Evolutionary conservation across 441 rosid genomes (phyloP).

Genomic region (Gossypium schwendimanii): DNA sequence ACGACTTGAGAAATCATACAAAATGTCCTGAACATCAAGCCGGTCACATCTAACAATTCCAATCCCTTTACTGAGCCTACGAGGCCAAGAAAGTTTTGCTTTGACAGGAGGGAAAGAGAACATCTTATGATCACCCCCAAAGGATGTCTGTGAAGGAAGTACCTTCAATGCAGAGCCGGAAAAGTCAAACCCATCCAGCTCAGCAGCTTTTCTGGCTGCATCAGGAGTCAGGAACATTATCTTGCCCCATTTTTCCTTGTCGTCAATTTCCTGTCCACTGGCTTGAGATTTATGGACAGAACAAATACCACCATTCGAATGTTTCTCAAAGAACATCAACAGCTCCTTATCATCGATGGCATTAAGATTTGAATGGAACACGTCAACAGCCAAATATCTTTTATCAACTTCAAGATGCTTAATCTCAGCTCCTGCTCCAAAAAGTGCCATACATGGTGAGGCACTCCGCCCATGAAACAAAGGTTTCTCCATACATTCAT

Average conservation of each 20-base stretch:
- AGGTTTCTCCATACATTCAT: constrained; percentile 69
- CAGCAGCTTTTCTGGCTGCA: constrained; percentile 50
- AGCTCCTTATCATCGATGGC: constrained; percentile 60
- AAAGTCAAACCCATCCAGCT: constrained; percentile 43
- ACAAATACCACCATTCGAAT: constrained; percentile 49
- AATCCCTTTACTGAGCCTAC: constrained; percentile 42
- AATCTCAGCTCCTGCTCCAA: constrained; percentile 90
- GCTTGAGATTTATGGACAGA: constrained; percentile 38
- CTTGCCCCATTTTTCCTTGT: constrained; percentile 58
- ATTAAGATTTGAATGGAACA: constrained; percentile 40
- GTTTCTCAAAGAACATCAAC: constrained; percentile 54
- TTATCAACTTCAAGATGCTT: constrained; percentile 79
- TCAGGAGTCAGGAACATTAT: constrained; percentile 59
- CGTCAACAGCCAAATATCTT: constrained; percentile 62
- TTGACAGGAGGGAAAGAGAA: constrained; percentile 52
- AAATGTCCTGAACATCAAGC: constrained; percentile 28
- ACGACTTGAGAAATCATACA: constrained; percentile 25
- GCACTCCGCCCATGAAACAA: constrained; percentile 49
- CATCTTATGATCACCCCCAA: constrained; percentile 38
- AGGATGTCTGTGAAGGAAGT: constrained; percentile 37
- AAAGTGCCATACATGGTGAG: constrained; percentile 54
- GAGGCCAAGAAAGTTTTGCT: constrained; percentile 58
- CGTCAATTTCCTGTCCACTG: constrained; percentile 34
- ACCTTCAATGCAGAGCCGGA: constrained; percentile 44
- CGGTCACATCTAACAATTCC: constrained; percentile 34